Evolutionary conservation across 1,139 yeast genomes (phyloP).

Genomic region (Zygoascus sp.): DNA sequence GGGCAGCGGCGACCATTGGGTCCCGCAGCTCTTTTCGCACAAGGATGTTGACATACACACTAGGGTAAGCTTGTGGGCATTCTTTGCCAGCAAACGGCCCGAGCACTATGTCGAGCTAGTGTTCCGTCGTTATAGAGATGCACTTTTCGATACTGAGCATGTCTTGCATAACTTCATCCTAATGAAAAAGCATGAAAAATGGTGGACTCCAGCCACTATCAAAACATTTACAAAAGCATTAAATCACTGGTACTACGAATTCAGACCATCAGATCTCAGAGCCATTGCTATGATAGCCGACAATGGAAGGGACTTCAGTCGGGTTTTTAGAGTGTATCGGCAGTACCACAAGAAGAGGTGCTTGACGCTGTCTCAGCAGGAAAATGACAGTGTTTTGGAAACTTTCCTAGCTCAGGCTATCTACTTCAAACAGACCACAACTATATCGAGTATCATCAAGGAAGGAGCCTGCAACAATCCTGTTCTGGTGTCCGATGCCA

Average conservation of each 20-base stretch:
- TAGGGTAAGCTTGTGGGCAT: conserved; percentile 12
- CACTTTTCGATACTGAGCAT: conserved; percentile 10
- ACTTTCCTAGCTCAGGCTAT: conserved; percentile 18
- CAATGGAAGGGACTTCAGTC: conserved; percentile 10
- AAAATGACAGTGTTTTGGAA: conserved; percentile 7
- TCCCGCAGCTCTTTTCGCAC: conserved; percentile 17
- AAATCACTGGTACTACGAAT: conserved; percentile 5
- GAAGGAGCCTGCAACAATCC: conserved; percentile 14
- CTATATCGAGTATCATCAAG: conserved; percentile 17
- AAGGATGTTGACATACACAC: conserved; percentile 14
- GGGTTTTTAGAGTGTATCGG: conserved; percentile 8
- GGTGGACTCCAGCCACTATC: conserved; percentile 8
- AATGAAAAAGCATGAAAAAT: conserved; percentile 3
- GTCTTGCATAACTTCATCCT: conserved; percentile 12
- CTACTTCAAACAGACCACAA: conserved; percentile 15
- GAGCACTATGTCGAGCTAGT: conserved; percentile 10
- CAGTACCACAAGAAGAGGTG: conserved; percentile 7
- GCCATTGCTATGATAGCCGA: conserved; percentile 14
- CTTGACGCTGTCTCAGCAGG: not conserved
- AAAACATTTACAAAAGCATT: not conserved
- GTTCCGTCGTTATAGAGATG: conserved; percentile 12
- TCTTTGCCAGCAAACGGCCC: conserved; percentile 7
- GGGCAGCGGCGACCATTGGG: conserved; percentile 10
- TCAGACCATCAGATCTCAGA: conserved; percentile 9
- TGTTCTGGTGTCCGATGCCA: conserved; percentile 12